These are phyloP conservation scores for Urostyla sp. DNA, from an alignment of 73 alveolate genomes.

Conservation along the genomic window DNA sequence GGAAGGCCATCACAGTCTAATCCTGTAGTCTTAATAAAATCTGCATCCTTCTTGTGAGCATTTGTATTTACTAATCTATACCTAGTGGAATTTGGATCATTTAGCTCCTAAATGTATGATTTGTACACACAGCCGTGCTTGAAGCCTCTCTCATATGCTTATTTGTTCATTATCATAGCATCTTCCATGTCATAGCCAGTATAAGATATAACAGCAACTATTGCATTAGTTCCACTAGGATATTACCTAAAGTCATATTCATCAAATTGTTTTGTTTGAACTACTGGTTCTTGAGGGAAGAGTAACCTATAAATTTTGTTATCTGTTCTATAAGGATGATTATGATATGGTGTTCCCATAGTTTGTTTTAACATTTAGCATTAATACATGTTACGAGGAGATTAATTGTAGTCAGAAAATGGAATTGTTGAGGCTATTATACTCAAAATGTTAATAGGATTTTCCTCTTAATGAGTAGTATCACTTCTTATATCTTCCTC, in stretches of 20 bases:
- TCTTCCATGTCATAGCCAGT: slow-evolving; percentile 99
- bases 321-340: slow-evolving; percentile 95
- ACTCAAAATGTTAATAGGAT: slow-evolving; percentile 95
- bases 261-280: slow-evolving; percentile 88
- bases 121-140: slow-evolving; percentile 99
- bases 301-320: slow-evolving; percentile 90
- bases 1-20: slow-evolving; percentile 98
- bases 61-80: slow-evolving; percentile 76
- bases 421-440: slow-evolving; percentile 97
- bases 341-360: slow-evolving; percentile 98
- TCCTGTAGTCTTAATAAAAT: slow-evolving; percentile 61
- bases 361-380: slow-evolving; percentile 99
- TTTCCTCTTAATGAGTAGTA: slow-evolving; percentile 94
- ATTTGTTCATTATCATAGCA: slow-evolving; percentile 98
- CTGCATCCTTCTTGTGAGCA: slow-evolving; percentile 64
- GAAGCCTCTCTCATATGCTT: slow-evolving; percentile 99
- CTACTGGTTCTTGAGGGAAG: slow-evolving; percentile 96
- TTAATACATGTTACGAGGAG: slow-evolving; percentile 99
- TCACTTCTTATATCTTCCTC: slow-evolving; percentile 94
- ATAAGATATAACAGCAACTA: slow-evolving; percentile 99
- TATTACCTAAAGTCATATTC: slow-evolving; percentile 93
- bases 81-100: slow-evolving; percentile 59
- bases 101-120: slow-evolving; percentile 76
- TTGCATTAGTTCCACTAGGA: slow-evolving; percentile 99
- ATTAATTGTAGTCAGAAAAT: slow-evolving; percentile 98